phyloP scores from a whole-genome alignment of 176 grass and related monocot genomes.

The Rhynchospora breviuscula region DNA sequence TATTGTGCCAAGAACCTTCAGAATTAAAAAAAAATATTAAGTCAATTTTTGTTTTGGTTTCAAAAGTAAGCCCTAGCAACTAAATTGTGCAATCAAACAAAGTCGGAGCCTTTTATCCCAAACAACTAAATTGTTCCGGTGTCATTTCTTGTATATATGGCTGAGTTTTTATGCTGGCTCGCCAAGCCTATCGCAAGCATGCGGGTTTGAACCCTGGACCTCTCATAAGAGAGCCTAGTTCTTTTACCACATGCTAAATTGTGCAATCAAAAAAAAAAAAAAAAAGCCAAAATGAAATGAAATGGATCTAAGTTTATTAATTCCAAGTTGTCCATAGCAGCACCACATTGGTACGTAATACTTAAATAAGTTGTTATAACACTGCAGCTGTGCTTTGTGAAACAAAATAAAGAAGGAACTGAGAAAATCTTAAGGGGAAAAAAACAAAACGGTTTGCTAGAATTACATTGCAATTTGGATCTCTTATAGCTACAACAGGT shows the following conservation, averaged over 20 bases:
- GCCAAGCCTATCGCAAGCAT: no score
- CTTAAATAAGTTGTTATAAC: background rate
- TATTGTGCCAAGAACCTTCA: slow-evolving; percentile 87
- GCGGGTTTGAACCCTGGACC: no score
- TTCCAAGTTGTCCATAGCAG: background rate
- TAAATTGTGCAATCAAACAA: background rate
- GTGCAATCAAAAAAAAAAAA: background rate
- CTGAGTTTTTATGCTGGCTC: no score
- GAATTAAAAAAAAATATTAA: slow-evolving; percentile 1
- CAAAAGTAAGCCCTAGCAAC: background rate
- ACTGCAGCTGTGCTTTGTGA: background rate
- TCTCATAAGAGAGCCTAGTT: no score
- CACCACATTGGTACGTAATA: background rate
- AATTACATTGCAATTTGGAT: slow-evolving; percentile 71
- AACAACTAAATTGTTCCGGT: no score
- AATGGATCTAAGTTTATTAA: background rate
- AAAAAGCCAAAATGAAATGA: background rate
- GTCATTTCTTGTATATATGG: no score
- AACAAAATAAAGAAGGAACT: background rate
- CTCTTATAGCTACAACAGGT: slow-evolving; percentile 62
- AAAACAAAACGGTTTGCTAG: background rate
- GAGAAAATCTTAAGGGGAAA: background rate
- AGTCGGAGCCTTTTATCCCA: no score
- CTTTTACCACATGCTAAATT: no score
- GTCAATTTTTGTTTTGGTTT: no score